These are phyloP conservation scores for Anisodus tanguticus DNA, from an alignment of 257 asterid species.

Conservation along the genomic window DNA sequence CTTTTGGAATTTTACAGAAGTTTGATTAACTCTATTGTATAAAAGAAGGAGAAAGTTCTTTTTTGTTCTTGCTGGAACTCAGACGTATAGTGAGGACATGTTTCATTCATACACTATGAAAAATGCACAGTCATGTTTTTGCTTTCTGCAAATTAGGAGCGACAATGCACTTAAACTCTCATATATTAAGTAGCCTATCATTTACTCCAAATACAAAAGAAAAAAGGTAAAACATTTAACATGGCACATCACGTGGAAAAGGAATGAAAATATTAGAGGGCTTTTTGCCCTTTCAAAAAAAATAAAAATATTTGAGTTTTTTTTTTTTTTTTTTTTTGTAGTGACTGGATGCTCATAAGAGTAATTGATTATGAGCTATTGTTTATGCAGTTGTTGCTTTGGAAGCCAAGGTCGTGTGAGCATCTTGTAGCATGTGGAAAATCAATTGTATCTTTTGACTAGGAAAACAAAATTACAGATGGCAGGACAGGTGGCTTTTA, in stretches of 20 bases:
- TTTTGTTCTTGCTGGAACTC: not conserved
- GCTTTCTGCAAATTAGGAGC: not conserved
- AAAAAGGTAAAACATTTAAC: not conserved
- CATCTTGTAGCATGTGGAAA: conserved; percentile 38
- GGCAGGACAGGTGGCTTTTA: conserved; percentile 63
- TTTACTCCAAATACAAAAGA: not conserved
- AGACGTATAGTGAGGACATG: not conserved
- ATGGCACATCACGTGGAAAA: not conserved
- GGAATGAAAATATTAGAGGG: not conserved
- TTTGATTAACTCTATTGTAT: not conserved
- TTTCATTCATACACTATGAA: not conserved
- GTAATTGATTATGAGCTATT: conserved; percentile 5
- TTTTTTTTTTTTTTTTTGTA: not conserved
- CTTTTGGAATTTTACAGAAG: not conserved
- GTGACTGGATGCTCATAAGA: not conserved
- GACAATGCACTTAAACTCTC: not conserved
- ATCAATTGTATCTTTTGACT: conserved; percentile 45
- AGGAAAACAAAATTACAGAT: conserved; percentile 42
- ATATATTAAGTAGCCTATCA: not conserved
- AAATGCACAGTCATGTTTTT: not conserved
- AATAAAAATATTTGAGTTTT: too few relatives aligned
- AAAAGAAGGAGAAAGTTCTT: not conserved
- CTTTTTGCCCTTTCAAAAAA: not conserved
- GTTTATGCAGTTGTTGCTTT: conserved; percentile 26
- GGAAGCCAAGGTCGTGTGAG: conserved; percentile 33